Base-by-base conservation (phyloP, 2,329 filamentous ascomycete genomes). In the Ophiostoma ulmi region DNA sequence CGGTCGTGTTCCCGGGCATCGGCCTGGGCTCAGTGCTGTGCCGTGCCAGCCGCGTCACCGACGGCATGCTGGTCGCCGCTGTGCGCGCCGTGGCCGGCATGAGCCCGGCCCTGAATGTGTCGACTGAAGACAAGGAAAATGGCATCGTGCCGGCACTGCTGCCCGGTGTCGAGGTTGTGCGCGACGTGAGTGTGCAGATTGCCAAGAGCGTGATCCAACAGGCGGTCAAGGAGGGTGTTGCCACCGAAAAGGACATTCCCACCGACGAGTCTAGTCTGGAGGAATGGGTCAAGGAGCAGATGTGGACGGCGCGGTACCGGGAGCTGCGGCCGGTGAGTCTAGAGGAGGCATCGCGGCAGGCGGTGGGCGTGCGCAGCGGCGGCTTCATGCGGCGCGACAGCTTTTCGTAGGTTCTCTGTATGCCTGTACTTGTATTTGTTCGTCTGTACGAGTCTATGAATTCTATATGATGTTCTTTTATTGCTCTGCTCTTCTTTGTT, bases 1-100 rank as follows among this genome's bases (percentile, higher is more conserved):
- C 88, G 0, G 91, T 91, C 44, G 90, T 90, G 20, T 97, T 96
- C 78, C 93, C 93, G 0, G 92, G 92, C 0, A 94, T 97, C 72
- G 93, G 92, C 0, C 88, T 97, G 0, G 93, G 92, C 13, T 87
- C 87, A 8, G 86, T 97, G 0, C 85, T 97, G 1, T 89, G 85
- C 36, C 88, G 91, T 17, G 84, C 90, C 2, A 84, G 81, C 14
- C 83, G 88, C 0, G 80, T 97, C 38, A 91, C 90, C 0, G 89
- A 94, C 73, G 86, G 87, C 73, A 94, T 97, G 88, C 87, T 97
- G 14, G 91, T 96, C 0, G 91, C 91, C 0, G 93, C 93, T 0
- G 88, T 91, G 3, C 86, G 90, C 75, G 91, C 88, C 2, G 85
- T 97, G 0, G 89, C 91, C 0, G 85, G 84, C 4, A 83, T 90